phyloP scores from a whole-genome alignment of 495 filamentous ascomycete genomes.

The Talaromyces thailandensis region DNA sequence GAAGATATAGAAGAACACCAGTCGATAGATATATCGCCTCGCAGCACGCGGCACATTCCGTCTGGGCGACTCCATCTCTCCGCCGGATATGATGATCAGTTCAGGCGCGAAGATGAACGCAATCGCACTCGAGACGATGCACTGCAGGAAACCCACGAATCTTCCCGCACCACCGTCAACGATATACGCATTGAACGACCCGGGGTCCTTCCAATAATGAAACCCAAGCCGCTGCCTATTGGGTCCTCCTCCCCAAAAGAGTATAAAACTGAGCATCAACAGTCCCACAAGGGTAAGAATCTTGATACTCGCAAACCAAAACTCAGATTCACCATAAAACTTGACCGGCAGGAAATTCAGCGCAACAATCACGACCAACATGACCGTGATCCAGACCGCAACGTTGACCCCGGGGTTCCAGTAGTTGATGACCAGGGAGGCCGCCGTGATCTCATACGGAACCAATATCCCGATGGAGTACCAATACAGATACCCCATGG shows the following conservation, averaged over 20 bases:
- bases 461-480: conserved; percentile 60
- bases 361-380: conserved; percentile 54
- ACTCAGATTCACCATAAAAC: conserved; percentile 66
- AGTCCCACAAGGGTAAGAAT: conserved; percentile 66
- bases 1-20: conserved; percentile 71
- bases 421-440: conserved; percentile 59
- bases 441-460: conserved; percentile 54
- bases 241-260: conserved; percentile 58
- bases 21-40: conserved; percentile 77
- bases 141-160: conserved; percentile 32
- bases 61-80: conserved; percentile 70
- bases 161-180: conserved; percentile 22
- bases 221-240: conserved; percentile 59
- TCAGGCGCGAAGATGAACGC: conserved; percentile 54
- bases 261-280: conserved; percentile 55
- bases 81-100: conserved; percentile 64
- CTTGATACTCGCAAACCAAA: conserved; percentile 66
- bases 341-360: conserved; percentile 61
- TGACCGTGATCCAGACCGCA: conserved; percentile 62
- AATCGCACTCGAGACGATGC: conserved; percentile 30
- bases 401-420: conserved; percentile 50
- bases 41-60: conserved; percentile 71
- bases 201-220: conserved; percentile 60
- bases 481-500: conserved; percentile 56
- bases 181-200: conserved; percentile 52